phyloP scores from a whole-genome alignment of 1,139 yeast species.

The Starmera stellimalicola region DNA sequence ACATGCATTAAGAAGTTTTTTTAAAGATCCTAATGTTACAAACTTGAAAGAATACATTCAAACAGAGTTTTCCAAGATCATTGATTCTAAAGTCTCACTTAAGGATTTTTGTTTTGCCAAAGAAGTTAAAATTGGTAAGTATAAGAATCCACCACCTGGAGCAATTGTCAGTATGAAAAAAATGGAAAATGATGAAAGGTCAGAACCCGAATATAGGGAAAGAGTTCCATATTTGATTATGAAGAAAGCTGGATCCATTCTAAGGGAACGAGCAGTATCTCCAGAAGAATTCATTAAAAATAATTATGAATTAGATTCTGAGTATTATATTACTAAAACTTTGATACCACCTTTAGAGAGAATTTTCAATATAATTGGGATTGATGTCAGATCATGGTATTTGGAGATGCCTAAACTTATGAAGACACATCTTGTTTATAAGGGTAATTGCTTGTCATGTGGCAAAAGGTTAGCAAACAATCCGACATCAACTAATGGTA shows the following conservation, averaged over 20 bases:
- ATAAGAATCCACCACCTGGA: conserved; percentile 85
- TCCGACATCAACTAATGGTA: conserved; percentile 7
- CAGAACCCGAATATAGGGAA: conserved; percentile 82
- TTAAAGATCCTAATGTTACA: conserved; percentile 66
- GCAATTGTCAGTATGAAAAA: conserved; percentile 66
- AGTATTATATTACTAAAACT: conserved; percentile 76
- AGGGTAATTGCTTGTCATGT: conserved; percentile 13
- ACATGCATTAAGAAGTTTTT: conserved; percentile 53
- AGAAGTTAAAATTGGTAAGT: conserved; percentile 78
- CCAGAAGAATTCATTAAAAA: conserved; percentile 61
- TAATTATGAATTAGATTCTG: conserved; percentile 52
- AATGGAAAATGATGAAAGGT: conserved; percentile 55
- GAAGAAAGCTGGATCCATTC: conserved; percentile 56
- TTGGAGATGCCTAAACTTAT: conserved; percentile 49
- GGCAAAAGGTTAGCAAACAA: conserved; percentile 7
- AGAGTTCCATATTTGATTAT: conserved; percentile 81
- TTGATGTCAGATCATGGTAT: conserved; percentile 71
- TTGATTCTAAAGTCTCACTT: conserved; percentile 50
- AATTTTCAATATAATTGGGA: conserved; percentile 75
- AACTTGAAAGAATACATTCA: conserved; percentile 55
- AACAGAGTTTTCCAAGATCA: conserved; percentile 56
- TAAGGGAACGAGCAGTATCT: conserved; percentile 71
- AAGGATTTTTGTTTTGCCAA: conserved; percentile 89
- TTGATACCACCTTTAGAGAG: conserved; percentile 86
- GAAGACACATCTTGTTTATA: conserved; percentile 7